phyloP scores from a whole-genome alignment of 2,329 filamentous ascomycete species.

The Plectosphaerella plurivora region DNA sequence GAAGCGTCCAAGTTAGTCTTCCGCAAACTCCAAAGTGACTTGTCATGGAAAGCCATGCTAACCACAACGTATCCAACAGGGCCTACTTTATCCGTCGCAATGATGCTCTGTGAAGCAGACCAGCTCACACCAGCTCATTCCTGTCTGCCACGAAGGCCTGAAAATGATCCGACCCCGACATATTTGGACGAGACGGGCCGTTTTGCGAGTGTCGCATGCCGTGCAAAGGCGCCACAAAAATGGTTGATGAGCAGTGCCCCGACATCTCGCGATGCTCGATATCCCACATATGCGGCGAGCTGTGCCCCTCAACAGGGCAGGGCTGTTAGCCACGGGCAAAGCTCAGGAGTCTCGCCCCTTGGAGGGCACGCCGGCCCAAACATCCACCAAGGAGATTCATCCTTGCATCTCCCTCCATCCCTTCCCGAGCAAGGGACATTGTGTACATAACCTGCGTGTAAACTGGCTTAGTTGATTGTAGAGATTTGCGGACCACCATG shows the following conservation, averaged over 20 bases:
- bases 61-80: constrained; percentile 26
- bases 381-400: too few relatives aligned
- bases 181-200: not conserved
- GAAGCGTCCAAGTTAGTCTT: constrained; percentile 61
- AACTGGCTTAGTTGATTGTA: not conserved
- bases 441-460: constrained; percentile 1
- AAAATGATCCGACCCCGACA: not conserved
- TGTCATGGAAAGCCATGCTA: constrained; percentile 5
- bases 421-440: too few relatives aligned
- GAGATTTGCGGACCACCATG: not conserved
- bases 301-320: too few relatives aligned
- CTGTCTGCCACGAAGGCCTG: not conserved
- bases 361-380: too few relatives aligned
- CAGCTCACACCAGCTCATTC: too few relatives aligned
- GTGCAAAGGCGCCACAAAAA: too few relatives aligned
- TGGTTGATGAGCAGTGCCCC: too few relatives aligned
- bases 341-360: too few relatives aligned
- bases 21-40: not conserved
- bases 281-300: too few relatives aligned
- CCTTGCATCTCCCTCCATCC: too few relatives aligned
- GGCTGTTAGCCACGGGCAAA: too few relatives aligned
- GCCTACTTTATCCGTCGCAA: constrained; percentile 58
- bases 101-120: constrained; percentile 17
- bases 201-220: not conserved
- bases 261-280: too few relatives aligned